Evolutionary conservation across 495 filamentous ascomycete species (phyloP), one percentile per base, ranked within the genome.

Genomic region (Lasiosphaeriaceae sp.): DNA sequence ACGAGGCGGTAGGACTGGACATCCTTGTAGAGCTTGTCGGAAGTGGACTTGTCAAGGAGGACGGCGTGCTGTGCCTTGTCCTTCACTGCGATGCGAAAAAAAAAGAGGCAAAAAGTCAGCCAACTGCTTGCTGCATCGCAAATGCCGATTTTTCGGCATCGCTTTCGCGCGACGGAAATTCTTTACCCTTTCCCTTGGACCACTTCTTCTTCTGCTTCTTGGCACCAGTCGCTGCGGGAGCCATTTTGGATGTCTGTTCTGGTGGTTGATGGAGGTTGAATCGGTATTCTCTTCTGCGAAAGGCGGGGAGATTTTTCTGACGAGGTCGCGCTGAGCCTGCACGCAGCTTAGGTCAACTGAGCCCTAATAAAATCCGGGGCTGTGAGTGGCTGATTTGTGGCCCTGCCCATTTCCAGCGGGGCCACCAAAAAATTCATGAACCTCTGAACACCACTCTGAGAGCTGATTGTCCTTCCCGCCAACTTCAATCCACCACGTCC

Each of bases 161-260:
- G 43, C 39, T 16, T 26, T 11, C 11, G 12, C 39, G 19, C 19
- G 26, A 19, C 3, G 24, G 37, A 52, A 52, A 55, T 44, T 37
- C 29, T 63, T 64, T 67, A 72, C 70, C 70, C 86, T 96, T 96
- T 79, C 91, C 95, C 90, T 97, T 98, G 67, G 92, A 96, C 93
- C 93, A 97, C 93, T 97, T 96, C 90, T 97, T 97, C 90, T 96
- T 96, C 76, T 93, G 90, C 83, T 96, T 96, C 86, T 95, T 96
- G 74, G 87, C 90, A 73, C 90, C 90, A 76, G 89, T 78, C 76
- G 86, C 81, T 78, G 87, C 84, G 78, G 89, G 88, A 70, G 89
- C 88, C 88, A 78, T 78, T 66, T 74, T 78, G 70, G 66, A 69
- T 57, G 54, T 67, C 58, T 71, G 56, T 71, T 61, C 64, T 70